These are phyloP conservation scores for Nothophoma quercina DNA, from an alignment of 2,329 filamentous ascomycete genomes.

Conservation along the genomic window DNA sequence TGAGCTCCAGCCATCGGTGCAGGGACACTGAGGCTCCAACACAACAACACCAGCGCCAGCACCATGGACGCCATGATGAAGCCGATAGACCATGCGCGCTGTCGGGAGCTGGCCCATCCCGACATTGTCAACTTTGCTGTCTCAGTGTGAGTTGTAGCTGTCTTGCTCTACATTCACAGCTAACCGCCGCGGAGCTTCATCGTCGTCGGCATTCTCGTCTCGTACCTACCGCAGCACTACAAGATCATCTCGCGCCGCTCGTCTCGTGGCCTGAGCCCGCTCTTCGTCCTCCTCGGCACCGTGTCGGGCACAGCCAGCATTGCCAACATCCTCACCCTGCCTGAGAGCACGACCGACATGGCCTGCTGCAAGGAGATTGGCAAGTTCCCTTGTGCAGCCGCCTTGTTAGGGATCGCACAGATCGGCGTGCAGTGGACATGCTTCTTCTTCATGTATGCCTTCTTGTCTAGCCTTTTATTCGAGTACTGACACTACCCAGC, in stretches of 20 bases:
- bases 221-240: constrained; percentile 93
- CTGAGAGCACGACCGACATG: constrained; percentile 82
- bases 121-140: constrained; percentile 61
- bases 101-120: constrained; percentile 60
- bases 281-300: constrained; percentile 92
- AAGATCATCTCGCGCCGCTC: constrained; percentile 87
- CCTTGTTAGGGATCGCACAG: constrained; percentile 86
- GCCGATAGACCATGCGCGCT: constrained; percentile 41
- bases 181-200: constrained; percentile 65
- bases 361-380: constrained; percentile 85
- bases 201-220: constrained; percentile 85
- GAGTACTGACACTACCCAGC: constrained; percentile 58
- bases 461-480: background rate
- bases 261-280: constrained; percentile 93
- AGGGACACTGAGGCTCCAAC: background rate
- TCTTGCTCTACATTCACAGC: constrained; percentile 9
- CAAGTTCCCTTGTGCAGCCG: constrained; percentile 82
- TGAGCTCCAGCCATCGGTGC: constrained; percentile 2
- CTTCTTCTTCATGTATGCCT: constrained; percentile 81
- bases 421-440: constrained; percentile 91
- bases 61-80: constrained; percentile 3
- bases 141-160: constrained; percentile 57
- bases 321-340: constrained; percentile 88
- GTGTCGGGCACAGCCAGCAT: constrained; percentile 89
- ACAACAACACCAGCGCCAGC: background rate